Conservation (phyloP, 1,284 basidiomycete genomes). For the Boletus subluridellus region DNA sequence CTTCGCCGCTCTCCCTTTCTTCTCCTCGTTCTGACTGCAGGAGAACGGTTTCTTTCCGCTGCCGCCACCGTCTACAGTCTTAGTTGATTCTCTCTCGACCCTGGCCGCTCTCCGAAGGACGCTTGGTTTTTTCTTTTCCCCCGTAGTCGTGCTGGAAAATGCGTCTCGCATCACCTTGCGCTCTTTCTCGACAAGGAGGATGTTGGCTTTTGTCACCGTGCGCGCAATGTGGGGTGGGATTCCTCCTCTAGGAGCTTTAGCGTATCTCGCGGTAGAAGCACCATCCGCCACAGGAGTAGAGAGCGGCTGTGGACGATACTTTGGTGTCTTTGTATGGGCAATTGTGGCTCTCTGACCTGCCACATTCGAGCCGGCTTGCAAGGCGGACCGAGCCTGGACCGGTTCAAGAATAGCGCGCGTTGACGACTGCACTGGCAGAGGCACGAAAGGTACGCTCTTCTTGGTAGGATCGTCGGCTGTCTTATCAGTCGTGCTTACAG, state of each 20-base stretch:
- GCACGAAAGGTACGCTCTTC: background rate
- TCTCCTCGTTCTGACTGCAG: background rate
- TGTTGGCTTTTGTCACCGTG: slow-evolving; percentile 29
- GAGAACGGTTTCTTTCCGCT: slow-evolving; percentile 2
- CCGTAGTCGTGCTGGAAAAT: background rate
- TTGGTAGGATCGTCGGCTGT: background rate
- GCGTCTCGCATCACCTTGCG: slow-evolving; percentile 21
- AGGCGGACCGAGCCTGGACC: background rate
- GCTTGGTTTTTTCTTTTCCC: slow-evolving; percentile 25
- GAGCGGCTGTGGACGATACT: background rate
- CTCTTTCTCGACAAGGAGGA: slow-evolving; percentile 28
- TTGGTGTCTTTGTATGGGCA: slow-evolving; percentile 9
- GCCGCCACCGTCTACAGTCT: background rate
- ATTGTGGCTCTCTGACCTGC: background rate
- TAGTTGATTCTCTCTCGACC: slow-evolving; percentile 4
- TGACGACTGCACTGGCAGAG: background rate
- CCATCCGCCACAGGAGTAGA: background rate
- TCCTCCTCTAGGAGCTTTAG: slow-evolving; percentile 28
- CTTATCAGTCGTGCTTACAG: background rate
- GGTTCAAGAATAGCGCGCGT: slow-evolving; percentile 3
- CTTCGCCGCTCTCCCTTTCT: slow-evolving; percentile 16
- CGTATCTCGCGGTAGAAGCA: slow-evolving; percentile 2
- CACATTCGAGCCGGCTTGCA: background rate
- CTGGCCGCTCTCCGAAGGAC: slow-evolving; percentile 19
- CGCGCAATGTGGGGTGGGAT: slow-evolving; percentile 32